Conservation (phyloP, 2,329 filamentous ascomycete species). For the Calonectria naviculata region DNA sequence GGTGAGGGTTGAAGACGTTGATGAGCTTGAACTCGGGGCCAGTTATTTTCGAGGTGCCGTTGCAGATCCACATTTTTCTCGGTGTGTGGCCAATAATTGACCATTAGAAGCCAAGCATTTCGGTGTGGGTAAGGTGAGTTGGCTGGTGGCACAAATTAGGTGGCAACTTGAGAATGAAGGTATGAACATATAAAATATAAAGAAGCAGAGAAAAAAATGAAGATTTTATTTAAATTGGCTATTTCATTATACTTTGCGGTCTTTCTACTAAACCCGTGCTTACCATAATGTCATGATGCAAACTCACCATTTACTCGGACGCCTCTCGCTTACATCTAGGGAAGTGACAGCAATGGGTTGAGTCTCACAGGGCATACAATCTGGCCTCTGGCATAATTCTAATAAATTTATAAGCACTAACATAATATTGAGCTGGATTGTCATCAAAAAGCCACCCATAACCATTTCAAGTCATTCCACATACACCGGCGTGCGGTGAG, state of each 20-base stretch:
- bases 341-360: not conserved
- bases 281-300: too few species aligned
- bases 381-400: not conserved
- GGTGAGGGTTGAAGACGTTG: conserved; percentile 5
- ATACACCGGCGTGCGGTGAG: not conserved
- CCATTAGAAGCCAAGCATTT: conserved; percentile 3
- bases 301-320: not conserved
- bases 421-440: not conserved
- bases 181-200: too few species aligned
- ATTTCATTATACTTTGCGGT: too few species aligned
- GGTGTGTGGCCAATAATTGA: conserved; percentile 33
- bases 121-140: conserved; percentile 13
- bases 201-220: too few species aligned
- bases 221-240: too few species aligned
- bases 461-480: not conserved
- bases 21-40: conserved; percentile 21
- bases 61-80: not conserved
- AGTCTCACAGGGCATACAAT: not conserved
- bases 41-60: conserved; percentile 37
- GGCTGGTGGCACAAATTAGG: too few species aligned
- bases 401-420: not conserved
- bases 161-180: too few species aligned
- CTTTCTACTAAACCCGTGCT: too few species aligned
- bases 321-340: not conserved
- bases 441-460: not conserved